Conservation (phyloP, 495 filamentous ascomycete genomes). For the Achaetomiella virescens region DNA sequence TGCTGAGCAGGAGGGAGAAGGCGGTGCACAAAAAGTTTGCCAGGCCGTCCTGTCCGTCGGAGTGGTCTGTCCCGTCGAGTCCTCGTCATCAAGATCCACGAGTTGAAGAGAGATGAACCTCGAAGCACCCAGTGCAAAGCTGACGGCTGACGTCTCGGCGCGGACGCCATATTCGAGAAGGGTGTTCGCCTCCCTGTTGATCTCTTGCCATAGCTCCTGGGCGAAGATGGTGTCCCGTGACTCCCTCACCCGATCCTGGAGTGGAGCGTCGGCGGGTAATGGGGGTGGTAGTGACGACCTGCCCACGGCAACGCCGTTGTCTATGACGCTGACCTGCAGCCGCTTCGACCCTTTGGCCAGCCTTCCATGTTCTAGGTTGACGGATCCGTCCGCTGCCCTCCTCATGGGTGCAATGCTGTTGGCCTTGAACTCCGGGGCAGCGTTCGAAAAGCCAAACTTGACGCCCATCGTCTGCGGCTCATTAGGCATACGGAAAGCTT, state of each 20-base stretch:
- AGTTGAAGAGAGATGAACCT: constrained; percentile 46
- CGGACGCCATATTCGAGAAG: constrained; percentile 61
- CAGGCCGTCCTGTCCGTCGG: constrained; percentile 31
- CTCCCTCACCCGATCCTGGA: constrained; percentile 64
- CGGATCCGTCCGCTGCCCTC: constrained; percentile 64
- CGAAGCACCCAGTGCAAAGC: constrained; percentile 45
- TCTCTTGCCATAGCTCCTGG: constrained; percentile 89
- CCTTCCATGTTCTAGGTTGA: constrained; percentile 66
- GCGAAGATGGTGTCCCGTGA: constrained; percentile 85
- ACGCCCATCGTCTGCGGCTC: constrained; percentile 73
- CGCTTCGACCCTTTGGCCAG: constrained; percentile 49
- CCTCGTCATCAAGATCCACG: constrained; percentile 42
- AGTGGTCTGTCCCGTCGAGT: constrained; percentile 11
- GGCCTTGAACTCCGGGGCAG: constrained; percentile 66
- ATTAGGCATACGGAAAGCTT: constrained; percentile 64
- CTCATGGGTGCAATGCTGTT: constrained; percentile 72
- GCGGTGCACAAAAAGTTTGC: constrained; percentile 55
- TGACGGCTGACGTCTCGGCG: constrained; percentile 51
- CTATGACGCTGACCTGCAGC: constrained; percentile 56
- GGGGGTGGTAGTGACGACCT: constrained; percentile 41
- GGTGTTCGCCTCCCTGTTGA: constrained; percentile 70
- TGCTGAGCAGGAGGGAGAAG: constrained; percentile 59
- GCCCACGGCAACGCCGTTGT: constrained; percentile 44
- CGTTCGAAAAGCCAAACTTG: constrained; percentile 82
- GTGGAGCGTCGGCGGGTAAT: constrained; percentile 32